Base-by-base conservation (phyloP, 2,329 filamentous ascomycete genomes). In the Pseudogymnoascus sp. region DNA sequence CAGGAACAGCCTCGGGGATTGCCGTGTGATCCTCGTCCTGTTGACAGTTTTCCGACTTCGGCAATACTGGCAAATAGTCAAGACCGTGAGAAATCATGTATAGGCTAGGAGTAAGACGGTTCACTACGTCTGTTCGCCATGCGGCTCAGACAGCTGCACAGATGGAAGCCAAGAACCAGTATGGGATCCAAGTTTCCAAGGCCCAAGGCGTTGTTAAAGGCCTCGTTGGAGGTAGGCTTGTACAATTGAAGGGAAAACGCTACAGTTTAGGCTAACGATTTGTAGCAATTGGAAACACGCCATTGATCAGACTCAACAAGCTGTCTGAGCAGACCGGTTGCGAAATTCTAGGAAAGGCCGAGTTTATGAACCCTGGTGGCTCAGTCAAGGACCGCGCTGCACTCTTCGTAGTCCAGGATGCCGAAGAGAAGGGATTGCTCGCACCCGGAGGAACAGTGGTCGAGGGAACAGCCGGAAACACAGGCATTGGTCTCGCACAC, bases 341-440 rank as follows among this genome's bases (percentile, higher is more conserved):
- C 82, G 90, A 96, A 70, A 81, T 99, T 64, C 86, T 97, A 42
- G 94, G 93, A 72, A 99, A 99, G 77, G 92, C 94, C 70, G 94
- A 99, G 76, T 99, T 99, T 79, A 94, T 96, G 82, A 99, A 99
- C 80, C 94, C 94, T 1, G 94, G 94, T 69, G 94, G 94, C 65
- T 92, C 88, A 62, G 88, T 99, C 75, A 99, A 99, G 79, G 94
- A 99, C 78, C 90, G 94, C 67, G 94, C 94, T 2, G 94, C 94
- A 3, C 84, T 97, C 59, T 99, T 91, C 78, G 90, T 97, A 4
- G 91, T 99, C 69, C 87, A 91, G 72, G 89, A 97, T 78, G 94
- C 94, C 65, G 94, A 99, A 77, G 90, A 94, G 77, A 85, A 84
- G 64, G 93, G 93, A 0, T 82, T 93, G 2, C 81, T 99, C 31